Conservation (phyloP, 2,329 filamentous ascomycete genomes). For the Paracoccidioides brasiliensis region DNA sequence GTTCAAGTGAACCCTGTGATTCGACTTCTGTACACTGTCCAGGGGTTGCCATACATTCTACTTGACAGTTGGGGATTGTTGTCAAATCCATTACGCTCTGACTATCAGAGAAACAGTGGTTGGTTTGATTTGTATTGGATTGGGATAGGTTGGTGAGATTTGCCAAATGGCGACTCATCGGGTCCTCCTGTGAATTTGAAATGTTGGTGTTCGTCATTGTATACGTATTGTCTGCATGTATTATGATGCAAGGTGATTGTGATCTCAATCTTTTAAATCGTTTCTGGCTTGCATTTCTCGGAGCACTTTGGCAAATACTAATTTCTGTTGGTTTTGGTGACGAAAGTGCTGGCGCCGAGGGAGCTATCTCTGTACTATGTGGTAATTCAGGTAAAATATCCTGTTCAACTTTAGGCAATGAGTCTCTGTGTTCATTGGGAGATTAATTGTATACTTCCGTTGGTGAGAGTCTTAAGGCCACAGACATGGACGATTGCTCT, state of each 20-base stretch:
- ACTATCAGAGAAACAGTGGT: too few relatives aligned
- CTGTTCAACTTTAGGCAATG: background rate
- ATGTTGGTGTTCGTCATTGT: background rate
- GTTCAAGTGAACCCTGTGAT: background rate
- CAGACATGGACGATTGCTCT: constrained; percentile 3
- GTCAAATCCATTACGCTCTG: too few relatives aligned
- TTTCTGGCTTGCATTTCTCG: background rate
- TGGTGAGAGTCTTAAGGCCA: background rate
- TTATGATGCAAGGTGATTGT: background rate
- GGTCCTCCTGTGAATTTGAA: background rate
- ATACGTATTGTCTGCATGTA: background rate
- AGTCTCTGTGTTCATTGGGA: background rate
- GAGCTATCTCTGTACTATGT: background rate
- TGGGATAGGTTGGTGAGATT: background rate
- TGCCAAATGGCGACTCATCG: background rate
- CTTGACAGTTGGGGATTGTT: too few relatives aligned
- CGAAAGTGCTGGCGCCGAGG: background rate
- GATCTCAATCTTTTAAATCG: background rate
- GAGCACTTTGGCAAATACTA: background rate
- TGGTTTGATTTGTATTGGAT: background rate
- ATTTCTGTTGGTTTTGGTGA: background rate
- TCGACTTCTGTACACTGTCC: background rate
- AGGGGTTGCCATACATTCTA: background rate
- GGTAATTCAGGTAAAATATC: background rate
- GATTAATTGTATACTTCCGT: background rate